Conservation (phyloP, 1,284 basidiomycete species). For the Sanghuangporus sanghuang region DNA sequence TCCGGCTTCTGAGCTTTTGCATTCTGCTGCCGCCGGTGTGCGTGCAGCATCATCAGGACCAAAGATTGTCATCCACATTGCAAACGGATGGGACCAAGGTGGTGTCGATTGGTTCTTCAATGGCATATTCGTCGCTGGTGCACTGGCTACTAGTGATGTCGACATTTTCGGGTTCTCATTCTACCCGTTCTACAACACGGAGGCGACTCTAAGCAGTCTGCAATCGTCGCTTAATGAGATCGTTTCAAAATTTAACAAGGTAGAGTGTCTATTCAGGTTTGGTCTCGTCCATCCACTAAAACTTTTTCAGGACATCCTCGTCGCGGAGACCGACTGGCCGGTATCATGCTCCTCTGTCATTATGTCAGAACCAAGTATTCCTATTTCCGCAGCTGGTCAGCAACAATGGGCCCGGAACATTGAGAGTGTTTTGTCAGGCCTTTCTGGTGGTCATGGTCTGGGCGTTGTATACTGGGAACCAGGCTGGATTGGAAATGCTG, state of each 20-base stretch:
- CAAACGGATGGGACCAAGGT: constrained; percentile 55
- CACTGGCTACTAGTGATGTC: constrained; percentile 44
- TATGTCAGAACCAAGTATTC: constrained; percentile 44
- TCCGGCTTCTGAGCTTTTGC: constrained; percentile 52
- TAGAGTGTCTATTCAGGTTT: constrained; percentile 19
- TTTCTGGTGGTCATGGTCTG: constrained; percentile 43
- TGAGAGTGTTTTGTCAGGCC: constrained; percentile 37
- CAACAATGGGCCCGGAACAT: constrained; percentile 50
- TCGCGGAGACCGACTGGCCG: constrained; percentile 66
- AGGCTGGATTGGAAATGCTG: constrained; percentile 56
- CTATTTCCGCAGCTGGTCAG: constrained; percentile 50
- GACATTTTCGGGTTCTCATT: constrained; percentile 61
- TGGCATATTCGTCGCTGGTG: constrained; percentile 48
- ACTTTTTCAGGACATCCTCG: constrained; percentile 40
- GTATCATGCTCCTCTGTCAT: constrained; percentile 41
- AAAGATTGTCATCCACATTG: constrained; percentile 56
- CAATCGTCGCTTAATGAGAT: constrained; percentile 46
- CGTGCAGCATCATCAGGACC: constrained; percentile 38
- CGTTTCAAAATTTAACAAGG: constrained; percentile 46
- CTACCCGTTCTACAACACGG: constrained; percentile 58
- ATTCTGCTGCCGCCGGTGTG: constrained; percentile 46
- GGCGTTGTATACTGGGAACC: constrained; percentile 59
- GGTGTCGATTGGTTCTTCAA: constrained; percentile 45
- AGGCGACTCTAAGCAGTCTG: constrained; percentile 47
- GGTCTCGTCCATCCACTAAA: background rate